Evolutionary conservation across 139 green algal species (phyloP).

Genomic region (Spirogloea muscicola): DNA sequence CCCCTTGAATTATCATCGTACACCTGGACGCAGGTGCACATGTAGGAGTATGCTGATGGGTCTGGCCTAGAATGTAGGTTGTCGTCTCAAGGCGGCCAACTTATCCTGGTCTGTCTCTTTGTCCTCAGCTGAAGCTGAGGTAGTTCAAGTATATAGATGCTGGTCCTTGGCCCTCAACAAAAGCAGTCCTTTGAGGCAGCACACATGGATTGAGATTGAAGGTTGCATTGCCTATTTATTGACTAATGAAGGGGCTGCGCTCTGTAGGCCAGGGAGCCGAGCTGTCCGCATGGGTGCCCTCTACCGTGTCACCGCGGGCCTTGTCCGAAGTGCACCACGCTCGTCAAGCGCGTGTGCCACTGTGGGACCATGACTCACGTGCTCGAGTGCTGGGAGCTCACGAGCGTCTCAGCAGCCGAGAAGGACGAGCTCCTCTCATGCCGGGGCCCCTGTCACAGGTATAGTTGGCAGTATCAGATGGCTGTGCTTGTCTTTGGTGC

Average conservation of each 20-base stretch:
- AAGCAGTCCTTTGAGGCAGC: not conserved
- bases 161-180: not conserved
- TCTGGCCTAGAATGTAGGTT: not conserved
- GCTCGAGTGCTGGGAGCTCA: conserved; percentile 23
- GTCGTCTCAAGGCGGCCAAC: not conserved
- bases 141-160: not conserved
- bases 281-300: conserved; percentile 26
- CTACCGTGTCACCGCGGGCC: conserved; percentile 14
- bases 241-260: not conserved
- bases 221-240: not conserved
- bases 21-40: too few species aligned
- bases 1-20: not conserved
- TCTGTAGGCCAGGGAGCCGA: conserved; percentile 17
- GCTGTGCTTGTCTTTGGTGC: conserved; percentile 1
- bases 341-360: conserved; percentile 29
- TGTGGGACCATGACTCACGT: conserved; percentile 14
- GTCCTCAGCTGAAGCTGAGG: too few species aligned
- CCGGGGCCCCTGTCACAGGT: conserved; percentile 25
- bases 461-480: not conserved
- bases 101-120: too few species aligned
- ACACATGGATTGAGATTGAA: conserved; percentile 1
- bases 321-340: conserved; percentile 17
- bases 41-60: too few species aligned
- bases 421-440: conserved; percentile 26
- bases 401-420: not conserved